Percentiles rank a stretch among this genome's conserved stretches.
Evolutionary conservation across 2,329 filamentous ascomycete species (phyloP).

Genomic region (Ceratocystis huliohia): DNA sequence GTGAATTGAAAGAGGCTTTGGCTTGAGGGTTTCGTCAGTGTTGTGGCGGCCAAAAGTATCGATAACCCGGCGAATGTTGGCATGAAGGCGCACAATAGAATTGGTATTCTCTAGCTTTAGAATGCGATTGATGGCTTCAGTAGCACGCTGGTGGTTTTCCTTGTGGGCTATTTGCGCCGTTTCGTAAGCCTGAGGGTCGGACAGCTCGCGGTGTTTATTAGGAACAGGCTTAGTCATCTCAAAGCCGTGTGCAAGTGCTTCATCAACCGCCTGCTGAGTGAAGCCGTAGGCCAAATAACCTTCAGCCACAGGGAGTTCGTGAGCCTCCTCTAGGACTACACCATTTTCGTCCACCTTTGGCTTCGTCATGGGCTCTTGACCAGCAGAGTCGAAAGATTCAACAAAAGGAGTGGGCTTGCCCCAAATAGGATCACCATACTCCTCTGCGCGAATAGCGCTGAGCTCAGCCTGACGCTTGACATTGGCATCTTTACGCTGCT

Average conservation of each 20-base stretch:
- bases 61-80: constrained; percentile 75
- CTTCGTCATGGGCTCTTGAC: constrained; percentile 32
- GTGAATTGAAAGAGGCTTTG: constrained; percentile 41
- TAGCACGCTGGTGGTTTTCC: constrained; percentile 50
- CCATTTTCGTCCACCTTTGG: constrained; percentile 33
- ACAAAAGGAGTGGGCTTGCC: constrained; percentile 73
- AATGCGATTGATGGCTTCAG: constrained; percentile 68
- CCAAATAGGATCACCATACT: constrained; percentile 64
- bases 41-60: constrained; percentile 81
- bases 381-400: constrained; percentile 61
- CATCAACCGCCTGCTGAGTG: constrained; percentile 50
- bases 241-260: constrained; percentile 54
- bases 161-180: constrained; percentile 35
- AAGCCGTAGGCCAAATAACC: constrained; percentile 66
- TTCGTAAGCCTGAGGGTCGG: constrained; percentile 25
- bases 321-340: constrained; percentile 30
- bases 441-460: constrained; percentile 47
- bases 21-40: constrained; percentile 59
- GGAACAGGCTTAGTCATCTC: constrained; percentile 48
- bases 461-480: constrained; percentile 61
- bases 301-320: constrained; percentile 35
- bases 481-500: constrained; percentile 74
- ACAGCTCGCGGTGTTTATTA: constrained; percentile 27
- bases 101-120: constrained; percentile 63
- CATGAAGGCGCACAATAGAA: constrained; percentile 62